Evolutionary conservation across 306 rosid genomes (phyloP).

Genomic region (Astragalus glycyphyllos): DNA sequence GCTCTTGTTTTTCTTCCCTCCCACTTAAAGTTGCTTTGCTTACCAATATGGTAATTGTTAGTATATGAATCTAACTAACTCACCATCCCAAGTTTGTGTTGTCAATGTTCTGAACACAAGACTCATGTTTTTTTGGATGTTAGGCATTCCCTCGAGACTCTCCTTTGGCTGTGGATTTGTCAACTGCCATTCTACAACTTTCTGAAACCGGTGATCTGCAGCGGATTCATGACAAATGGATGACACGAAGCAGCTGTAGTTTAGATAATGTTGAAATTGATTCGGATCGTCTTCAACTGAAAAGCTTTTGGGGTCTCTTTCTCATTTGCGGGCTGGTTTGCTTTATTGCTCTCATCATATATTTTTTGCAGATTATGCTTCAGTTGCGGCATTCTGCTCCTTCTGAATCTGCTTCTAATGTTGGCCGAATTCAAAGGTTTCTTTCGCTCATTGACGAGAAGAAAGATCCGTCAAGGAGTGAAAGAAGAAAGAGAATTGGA

Average conservation of each 20-base stretch:
- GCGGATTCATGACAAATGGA: constrained; percentile 94
- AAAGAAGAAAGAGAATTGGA: constrained; percentile 65
- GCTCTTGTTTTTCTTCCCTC: too few relatives aligned
- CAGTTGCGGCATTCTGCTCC: constrained; percentile 47
- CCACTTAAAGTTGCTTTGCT: too few relatives aligned
- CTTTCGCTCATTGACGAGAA: constrained; percentile 76
- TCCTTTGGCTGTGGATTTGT: constrained; percentile 84
- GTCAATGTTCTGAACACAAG: neutral
- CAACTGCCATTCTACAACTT: constrained; percentile 90
- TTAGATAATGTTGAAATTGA: constrained; percentile 62
- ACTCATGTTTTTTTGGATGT: constrained; percentile 29
- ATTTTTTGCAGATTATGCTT: constrained; percentile 58
- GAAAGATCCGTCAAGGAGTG: constrained; percentile 51
- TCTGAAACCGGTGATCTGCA: constrained; percentile 97
- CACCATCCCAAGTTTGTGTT: constrained; percentile 23
- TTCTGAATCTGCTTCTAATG: constrained; percentile 46
- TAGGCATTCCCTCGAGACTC: constrained; percentile 97
- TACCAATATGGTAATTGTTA: too few relatives aligned
- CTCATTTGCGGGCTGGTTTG: constrained; percentile 81
- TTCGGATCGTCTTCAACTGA: constrained; percentile 76
- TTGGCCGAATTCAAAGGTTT: constrained; percentile 55
- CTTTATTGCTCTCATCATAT: constrained; percentile 66
- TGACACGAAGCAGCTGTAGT: constrained; percentile 63
- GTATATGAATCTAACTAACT: too few relatives aligned
- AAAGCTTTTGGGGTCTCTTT: constrained; percentile 94